Percentiles rank a stretch among this genome's conserved stretches.
Conservation (phyloP, 768 basidiomycete genomes). For the Termitomyces sp. region DNA sequence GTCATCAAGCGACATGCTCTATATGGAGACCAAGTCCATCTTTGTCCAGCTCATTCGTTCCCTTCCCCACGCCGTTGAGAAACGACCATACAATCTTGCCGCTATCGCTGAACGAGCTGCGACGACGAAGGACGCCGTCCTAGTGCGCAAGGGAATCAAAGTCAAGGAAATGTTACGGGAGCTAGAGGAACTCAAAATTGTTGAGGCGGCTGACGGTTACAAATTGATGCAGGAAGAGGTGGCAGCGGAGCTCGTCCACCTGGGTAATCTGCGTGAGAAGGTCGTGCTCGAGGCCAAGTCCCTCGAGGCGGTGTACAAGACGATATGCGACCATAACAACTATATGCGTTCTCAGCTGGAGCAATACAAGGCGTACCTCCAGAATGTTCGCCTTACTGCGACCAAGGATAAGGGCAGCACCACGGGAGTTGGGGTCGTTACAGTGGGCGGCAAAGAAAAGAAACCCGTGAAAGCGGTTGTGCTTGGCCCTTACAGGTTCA, state of each 20-base stretch:
- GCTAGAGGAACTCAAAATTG: constrained; percentile 83
- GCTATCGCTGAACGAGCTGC: constrained; percentile 92
- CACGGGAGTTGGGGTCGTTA: constrained; percentile 89
- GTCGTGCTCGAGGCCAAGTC: constrained; percentile 88
- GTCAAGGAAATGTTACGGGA: constrained; percentile 99
- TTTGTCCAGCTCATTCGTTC: constrained; percentile 97
- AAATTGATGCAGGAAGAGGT: constrained; percentile 98
- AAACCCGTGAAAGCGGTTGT: constrained; percentile 81
- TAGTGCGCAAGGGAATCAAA: constrained; percentile 97
- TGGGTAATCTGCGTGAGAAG: constrained; percentile 96
- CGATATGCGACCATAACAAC: constrained; percentile 98
- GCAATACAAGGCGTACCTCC: constrained; percentile 98
- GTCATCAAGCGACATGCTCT: constrained; percentile 96
- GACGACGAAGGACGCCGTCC: constrained; percentile 92
- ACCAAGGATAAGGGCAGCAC: constrained; percentile 85
- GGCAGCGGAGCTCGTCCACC: constrained; percentile 87
- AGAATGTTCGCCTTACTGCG: constrained; percentile 91
- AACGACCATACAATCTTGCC: constrained; percentile 83
- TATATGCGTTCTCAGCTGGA: constrained; percentile 95
- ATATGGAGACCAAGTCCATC: constrained; percentile 99
- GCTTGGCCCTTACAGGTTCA: constrained; percentile 94
- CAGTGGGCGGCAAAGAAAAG: constrained; percentile 96
- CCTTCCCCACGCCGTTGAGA: constrained; percentile 77
- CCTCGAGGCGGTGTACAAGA: constrained; percentile 97
- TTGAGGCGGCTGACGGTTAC: constrained; percentile 79